Conservation (phyloP, 306 rosid species). For the Styphnolobium japonicum region DNA sequence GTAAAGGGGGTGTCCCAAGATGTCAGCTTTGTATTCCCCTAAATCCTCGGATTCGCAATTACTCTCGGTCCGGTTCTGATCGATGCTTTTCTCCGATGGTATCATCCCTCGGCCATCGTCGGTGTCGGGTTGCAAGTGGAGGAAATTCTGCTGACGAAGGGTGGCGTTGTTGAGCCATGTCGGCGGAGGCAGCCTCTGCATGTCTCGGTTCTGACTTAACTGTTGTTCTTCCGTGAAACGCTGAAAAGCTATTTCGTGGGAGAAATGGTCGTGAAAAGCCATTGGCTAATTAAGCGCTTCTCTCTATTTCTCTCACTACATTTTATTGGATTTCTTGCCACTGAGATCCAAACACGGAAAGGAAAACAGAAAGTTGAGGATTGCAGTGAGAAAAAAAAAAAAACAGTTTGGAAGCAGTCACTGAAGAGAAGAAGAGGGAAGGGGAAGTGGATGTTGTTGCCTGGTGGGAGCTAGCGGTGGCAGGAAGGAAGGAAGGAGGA, state of each 20-base stretch:
- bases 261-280: constrained; percentile 62
- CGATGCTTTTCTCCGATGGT: constrained; percentile 30
- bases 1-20: constrained; percentile 81
- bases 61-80: constrained; percentile 26
- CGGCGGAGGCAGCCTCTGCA: constrained; percentile 31
- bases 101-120: constrained; percentile 10
- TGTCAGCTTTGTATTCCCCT: constrained; percentile 58
- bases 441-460: not conserved
- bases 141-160: constrained; percentile 53
- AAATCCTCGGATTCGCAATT: constrained; percentile 34
- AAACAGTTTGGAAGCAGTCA: not conserved
- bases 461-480: not conserved
- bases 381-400: not conserved
- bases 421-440: not conserved
- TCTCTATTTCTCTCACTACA: not conserved
- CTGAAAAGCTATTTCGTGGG: constrained; percentile 58
- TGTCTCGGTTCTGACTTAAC: constrained; percentile 16
- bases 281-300: constrained; percentile 12
- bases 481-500: not conserved
- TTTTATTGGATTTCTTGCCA: not conserved
- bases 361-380: not conserved
- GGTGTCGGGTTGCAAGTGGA: constrained; percentile 36
- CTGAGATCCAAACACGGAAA: not conserved
- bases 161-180: constrained; percentile 52
- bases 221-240: constrained; percentile 51